phyloP scores from a whole-genome alignment of 345 rosid genomes.

The Conringia planisiliqua region DNA sequence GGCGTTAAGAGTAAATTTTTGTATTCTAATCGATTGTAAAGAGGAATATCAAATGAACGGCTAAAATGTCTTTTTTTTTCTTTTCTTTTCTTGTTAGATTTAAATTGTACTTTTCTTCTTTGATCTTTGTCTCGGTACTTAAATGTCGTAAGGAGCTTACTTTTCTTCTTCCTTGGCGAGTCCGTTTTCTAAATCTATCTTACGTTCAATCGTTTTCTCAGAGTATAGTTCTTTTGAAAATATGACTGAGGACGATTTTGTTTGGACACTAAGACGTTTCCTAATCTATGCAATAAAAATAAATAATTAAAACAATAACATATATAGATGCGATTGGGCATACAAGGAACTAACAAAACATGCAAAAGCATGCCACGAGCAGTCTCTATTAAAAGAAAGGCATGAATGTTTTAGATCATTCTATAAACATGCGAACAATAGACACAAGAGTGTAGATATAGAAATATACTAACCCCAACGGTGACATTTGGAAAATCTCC shows the following conservation, averaged over 20 bases:
- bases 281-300: neutral
- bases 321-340: neutral
- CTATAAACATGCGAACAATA: neutral
- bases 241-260: neutral
- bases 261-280: neutral
- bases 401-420: neutral
- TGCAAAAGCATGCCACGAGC: neutral
- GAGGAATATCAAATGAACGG: conserved; percentile 11
- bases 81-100: neutral
- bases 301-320: neutral
- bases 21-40: conserved; percentile 17
- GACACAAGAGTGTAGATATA: neutral
- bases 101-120: neutral
- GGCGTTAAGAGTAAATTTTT: conserved; percentile 21
- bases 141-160: neutral
- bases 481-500: too few relatives aligned
- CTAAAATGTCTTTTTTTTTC: neutral
- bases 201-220: neutral
- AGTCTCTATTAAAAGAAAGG: neutral
- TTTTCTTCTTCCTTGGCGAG: neutral
- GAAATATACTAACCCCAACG: neutral
- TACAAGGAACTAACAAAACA: neutral
- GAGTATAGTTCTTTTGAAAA: neutral
- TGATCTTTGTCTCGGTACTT: neutral
- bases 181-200: neutral